Evolutionary conservation across 2,329 filamentous ascomycete species (phyloP).

Genomic region (Calonectria honghensis): DNA sequence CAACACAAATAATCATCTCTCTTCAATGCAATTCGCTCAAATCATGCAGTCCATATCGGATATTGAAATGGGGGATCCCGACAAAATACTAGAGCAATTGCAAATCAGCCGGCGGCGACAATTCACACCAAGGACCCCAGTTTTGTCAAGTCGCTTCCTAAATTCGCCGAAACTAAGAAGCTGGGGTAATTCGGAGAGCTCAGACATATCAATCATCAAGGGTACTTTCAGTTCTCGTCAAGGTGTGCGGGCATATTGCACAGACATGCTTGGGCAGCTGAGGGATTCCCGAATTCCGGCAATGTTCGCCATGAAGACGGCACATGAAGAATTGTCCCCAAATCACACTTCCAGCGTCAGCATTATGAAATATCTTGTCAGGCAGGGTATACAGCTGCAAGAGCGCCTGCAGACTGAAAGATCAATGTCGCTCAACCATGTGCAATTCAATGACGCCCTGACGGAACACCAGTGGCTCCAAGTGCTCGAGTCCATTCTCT

Average conservation of each 20-base stretch:
- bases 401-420: slow-evolving; percentile 12
- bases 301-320: slow-evolving; percentile 19
- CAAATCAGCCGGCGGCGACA: slow-evolving; percentile 6
- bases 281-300: neutral
- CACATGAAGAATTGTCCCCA: neutral
- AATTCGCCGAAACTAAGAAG: neutral
- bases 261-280: neutral
- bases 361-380: slow-evolving; percentile 20
- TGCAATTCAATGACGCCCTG: neutral
- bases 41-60: slow-evolving; percentile 10
- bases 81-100: neutral
- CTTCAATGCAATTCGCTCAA: slow-evolving; percentile 16
- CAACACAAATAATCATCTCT: neutral
- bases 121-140: neutral
- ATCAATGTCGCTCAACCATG: slow-evolving; percentile 5
- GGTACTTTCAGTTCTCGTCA: neutral
- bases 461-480: neutral
- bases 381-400: neutral
- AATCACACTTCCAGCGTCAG: neutral
- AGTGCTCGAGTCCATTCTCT: neutral
- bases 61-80: neutral
- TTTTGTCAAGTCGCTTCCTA: neutral
- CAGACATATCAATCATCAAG: slow-evolving; percentile 6
- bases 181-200: neutral
- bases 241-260: neutral